These are phyloP conservation scores for Viola pubescens DNA, from an alignment of 441 rosid genomes.

Conservation along the genomic window DNA sequence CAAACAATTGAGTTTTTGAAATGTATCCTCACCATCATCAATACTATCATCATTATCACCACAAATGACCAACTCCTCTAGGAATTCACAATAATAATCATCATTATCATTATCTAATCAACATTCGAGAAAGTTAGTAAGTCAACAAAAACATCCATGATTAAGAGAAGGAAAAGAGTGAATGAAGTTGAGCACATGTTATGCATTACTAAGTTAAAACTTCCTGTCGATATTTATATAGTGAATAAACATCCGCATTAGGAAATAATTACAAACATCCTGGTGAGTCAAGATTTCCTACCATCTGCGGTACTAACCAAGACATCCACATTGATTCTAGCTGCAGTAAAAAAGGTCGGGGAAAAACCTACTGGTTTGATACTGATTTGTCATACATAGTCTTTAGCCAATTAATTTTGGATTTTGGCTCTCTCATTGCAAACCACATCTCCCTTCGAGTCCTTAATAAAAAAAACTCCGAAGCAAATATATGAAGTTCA, in stretches of 20 bases:
- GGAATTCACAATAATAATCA: not conserved
- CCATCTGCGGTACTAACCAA: no score
- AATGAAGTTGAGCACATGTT: no score
- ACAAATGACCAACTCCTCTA: not conserved
- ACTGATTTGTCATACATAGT: slow-evolving; percentile 6
- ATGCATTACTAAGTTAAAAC: no score
- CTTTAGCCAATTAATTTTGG: slow-evolving; percentile 9
- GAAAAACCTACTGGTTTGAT: slow-evolving; percentile 3
- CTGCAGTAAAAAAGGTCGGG: not conserved
- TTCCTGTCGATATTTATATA: no score
- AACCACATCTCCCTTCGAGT: slow-evolving; percentile 7
- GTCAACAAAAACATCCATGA: no score
- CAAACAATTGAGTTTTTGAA: not conserved
- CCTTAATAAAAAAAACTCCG: slow-evolving; percentile 10
- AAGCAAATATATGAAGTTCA: slow-evolving; percentile 13
- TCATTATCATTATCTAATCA: not conserved
- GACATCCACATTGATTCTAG: no score
- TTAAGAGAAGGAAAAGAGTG: no score
- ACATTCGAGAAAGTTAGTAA: not conserved
- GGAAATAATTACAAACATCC: no score
- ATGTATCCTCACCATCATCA: not conserved
- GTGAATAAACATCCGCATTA: no score
- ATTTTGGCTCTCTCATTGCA: slow-evolving; percentile 1
- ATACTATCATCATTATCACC: not conserved
- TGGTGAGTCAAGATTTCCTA: no score